Evolutionary conservation across 129 eudicot species (phyloP).

Genomic region (Solidago caesia): DNA sequence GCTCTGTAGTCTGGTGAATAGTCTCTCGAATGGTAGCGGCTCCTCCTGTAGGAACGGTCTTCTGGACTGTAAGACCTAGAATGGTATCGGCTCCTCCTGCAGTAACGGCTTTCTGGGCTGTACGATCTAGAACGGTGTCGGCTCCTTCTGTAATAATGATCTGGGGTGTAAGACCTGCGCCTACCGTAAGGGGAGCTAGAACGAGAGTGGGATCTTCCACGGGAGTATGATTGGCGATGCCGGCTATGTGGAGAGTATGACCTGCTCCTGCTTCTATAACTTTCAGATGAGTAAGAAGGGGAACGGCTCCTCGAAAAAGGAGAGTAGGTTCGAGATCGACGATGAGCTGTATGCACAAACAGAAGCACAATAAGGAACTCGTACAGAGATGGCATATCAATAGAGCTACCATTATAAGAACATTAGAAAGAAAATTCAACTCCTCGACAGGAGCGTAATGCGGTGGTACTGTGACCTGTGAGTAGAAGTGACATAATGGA

Average conservation of each 20-base stretch:
- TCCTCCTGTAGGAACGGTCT: conserved; percentile 39
- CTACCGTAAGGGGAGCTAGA: conserved; percentile 54
- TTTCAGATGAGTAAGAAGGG: conserved; percentile 54
- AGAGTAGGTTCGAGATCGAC: conserved; percentile 63
- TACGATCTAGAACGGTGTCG: conserved; percentile 35
- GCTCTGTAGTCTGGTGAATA: conserved; percentile 25
- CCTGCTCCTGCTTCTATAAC: conserved; percentile 52
- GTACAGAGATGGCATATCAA: background rate
- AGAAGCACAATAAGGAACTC: background rate
- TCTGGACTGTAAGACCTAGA: conserved; percentile 50
- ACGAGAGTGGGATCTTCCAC: conserved; percentile 48
- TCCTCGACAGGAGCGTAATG: no score
- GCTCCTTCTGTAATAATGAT: conserved; percentile 26
- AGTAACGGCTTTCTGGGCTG: conserved; percentile 41
- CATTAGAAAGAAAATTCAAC: no score
- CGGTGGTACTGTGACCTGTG: no score
- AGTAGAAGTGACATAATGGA: no score
- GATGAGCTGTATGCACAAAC: conserved; percentile 37
- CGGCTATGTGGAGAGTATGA: conserved; percentile 47
- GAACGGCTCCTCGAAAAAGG: conserved; percentile 53
- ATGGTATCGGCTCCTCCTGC: conserved; percentile 31
- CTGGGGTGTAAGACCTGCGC: conserved; percentile 43
- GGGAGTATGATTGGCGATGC: conserved; percentile 43
- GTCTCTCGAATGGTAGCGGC: conserved; percentile 45
- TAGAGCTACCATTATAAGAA: background rate